A percentile compares a stretch with the other conserved stretches of the same genome.
Conservation (phyloP, 148 eudicot species). For the Vaccinium darrowii region DNA sequence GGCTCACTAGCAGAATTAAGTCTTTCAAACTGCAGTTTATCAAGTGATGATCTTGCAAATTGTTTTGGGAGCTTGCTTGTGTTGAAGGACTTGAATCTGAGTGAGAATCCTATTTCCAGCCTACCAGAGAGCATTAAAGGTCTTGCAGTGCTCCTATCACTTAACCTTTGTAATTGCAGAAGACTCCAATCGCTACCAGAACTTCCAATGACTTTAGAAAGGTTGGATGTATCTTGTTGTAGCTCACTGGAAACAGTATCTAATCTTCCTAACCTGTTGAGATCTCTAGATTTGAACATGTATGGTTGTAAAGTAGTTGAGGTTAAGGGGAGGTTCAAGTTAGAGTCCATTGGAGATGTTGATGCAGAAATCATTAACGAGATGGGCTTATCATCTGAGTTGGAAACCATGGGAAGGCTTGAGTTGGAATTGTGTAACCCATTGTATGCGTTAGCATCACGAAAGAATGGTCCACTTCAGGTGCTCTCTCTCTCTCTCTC, state of each 20-base stretch:
- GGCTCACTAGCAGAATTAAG: not conserved
- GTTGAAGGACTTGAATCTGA: not conserved
- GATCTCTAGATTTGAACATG: not conserved
- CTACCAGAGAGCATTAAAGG: conserved; percentile 10
- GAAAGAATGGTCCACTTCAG: not conserved
- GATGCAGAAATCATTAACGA: not conserved
- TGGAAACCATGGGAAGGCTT: not conserved
- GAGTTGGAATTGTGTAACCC: not conserved
- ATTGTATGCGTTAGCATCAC: not conserved
- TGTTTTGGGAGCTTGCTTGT: not conserved
- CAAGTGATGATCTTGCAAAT: not conserved
- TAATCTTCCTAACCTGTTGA: not conserved
- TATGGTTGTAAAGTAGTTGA: not conserved
- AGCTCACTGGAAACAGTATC: not conserved
- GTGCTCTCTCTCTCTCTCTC: conserved; percentile 5
- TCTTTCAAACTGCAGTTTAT: not conserved
- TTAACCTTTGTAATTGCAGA: not conserved
- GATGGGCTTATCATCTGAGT: not conserved
- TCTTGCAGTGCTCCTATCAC: not conserved
- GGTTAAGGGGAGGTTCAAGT: not conserved
- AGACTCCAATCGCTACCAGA: not conserved
- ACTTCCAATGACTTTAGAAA: not conserved
- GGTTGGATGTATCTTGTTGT: not conserved
- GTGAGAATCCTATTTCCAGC: not conserved
- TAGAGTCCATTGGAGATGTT: not conserved